Evolutionary conservation across 192 early-diverging fungal genomes (phyloP).

Genomic region (Coemansia sp.): DNA sequence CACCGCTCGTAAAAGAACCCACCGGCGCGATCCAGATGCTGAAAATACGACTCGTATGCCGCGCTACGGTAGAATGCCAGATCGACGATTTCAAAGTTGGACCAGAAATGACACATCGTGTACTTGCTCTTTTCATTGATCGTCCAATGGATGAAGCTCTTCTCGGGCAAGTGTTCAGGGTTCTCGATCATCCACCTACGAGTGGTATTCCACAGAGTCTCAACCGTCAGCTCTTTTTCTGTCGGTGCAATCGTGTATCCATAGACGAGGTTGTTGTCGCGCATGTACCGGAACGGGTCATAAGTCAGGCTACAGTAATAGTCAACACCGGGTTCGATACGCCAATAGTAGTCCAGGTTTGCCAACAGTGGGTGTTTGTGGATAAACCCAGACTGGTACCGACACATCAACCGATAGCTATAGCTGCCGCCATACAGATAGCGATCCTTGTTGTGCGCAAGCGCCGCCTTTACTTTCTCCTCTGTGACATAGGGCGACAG

Average conservation of each 20-base stretch:
- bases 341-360: slow-evolving; percentile 62
- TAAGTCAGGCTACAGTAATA: slow-evolving; percentile 59
- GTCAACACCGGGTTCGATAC: slow-evolving; percentile 57
- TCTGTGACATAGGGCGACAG: slow-evolving; percentile 72
- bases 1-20: slow-evolving; percentile 87
- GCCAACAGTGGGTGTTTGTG: slow-evolving; percentile 60
- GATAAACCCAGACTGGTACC: slow-evolving; percentile 55
- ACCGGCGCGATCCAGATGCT: slow-evolving; percentile 70
- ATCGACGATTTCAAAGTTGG: slow-evolving; percentile 81
- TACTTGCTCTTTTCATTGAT: slow-evolving; percentile 47
- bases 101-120: slow-evolving; percentile 73
- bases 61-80: slow-evolving; percentile 69
- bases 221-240: slow-evolving; percentile 57
- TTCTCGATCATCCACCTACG: slow-evolving; percentile 57
- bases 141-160: slow-evolving; percentile 59
- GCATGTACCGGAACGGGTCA: slow-evolving; percentile 62
- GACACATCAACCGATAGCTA: slow-evolving; percentile 59
- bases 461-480: slow-evolving; percentile 52
- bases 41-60: slow-evolving; percentile 67
- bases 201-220: slow-evolving; percentile 56
- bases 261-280: slow-evolving; percentile 52
- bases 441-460: slow-evolving; percentile 55
- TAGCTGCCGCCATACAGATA: slow-evolving; percentile 68
- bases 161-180: slow-evolving; percentile 53
- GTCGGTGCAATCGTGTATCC: slow-evolving; percentile 59